phyloP scores from a whole-genome alignment of 495 filamentous ascomycete species.

The Echria macrotheca region DNA sequence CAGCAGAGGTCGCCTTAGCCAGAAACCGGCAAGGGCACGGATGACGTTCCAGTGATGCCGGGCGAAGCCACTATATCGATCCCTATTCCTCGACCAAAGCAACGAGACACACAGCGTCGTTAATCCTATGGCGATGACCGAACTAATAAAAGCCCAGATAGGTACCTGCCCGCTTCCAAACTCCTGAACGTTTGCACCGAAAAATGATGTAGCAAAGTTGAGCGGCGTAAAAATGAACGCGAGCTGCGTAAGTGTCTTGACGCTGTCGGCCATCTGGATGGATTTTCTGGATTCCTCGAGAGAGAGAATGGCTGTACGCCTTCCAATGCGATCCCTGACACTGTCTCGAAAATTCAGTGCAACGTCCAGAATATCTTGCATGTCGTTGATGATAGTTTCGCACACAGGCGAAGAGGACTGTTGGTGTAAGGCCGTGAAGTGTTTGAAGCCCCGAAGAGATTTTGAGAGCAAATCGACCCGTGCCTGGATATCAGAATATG shows the following conservation, averaged over 20 bases:
- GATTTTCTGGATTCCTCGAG: conserved; percentile 3
- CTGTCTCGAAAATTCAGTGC: not conserved
- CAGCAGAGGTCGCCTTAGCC: no score
- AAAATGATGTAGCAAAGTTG: conserved; percentile 9
- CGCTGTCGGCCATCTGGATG: conserved; percentile 1
- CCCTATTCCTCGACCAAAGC: no score
- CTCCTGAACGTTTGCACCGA: conserved; percentile 5
- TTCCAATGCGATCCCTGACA: conserved; percentile 1
- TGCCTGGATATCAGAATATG: not conserved
- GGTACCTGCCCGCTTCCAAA: conserved; percentile 3
- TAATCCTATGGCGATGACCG: no score
- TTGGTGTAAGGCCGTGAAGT: not conserved
- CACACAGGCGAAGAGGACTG: not conserved
- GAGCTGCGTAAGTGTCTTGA: conserved; percentile 3
- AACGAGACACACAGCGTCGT: no score
- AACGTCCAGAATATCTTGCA: not conserved
- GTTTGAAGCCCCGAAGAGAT: not conserved
- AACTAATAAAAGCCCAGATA: not conserved
- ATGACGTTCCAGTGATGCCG: no score
- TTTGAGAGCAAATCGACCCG: not conserved
- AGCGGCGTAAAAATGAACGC: conserved; percentile 5
- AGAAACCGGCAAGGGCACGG: no score
- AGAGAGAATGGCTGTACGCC: conserved; percentile 1
- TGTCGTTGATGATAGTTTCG: not conserved
- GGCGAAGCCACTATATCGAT: no score